Conservation (phyloP, 2,329 filamentous ascomycete species). For the Xylogone sp. region DNA sequence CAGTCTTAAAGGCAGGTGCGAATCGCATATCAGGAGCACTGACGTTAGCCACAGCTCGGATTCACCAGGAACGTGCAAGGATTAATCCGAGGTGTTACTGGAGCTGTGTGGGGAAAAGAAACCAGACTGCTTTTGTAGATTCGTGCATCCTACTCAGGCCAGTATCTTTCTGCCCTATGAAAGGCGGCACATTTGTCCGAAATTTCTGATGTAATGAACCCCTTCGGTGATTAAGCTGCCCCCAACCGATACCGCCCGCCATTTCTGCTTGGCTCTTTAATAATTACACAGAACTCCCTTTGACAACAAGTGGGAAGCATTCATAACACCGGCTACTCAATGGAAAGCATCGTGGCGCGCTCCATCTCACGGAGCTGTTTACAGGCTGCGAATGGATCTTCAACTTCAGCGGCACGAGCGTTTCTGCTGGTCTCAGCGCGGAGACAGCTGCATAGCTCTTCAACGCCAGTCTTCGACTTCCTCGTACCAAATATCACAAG, state of each 20-base stretch:
- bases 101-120: background rate
- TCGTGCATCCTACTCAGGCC: background rate
- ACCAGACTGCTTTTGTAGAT: background rate
- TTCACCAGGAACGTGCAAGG: background rate
- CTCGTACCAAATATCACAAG: conserved; percentile 17
- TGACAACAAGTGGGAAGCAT: background rate
- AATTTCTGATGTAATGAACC: background rate
- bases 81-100: background rate
- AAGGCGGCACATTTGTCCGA: background rate
- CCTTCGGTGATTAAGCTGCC: conserved; percentile 1
- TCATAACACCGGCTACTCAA: background rate
- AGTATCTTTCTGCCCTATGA: background rate
- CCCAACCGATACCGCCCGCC: background rate
- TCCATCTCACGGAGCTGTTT: conserved; percentile 18
- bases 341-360: conserved; percentile 21
- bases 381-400: conserved; percentile 11
- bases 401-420: conserved; percentile 18
- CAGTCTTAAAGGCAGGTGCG: too few relatives aligned
- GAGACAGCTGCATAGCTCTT: conserved; percentile 14
- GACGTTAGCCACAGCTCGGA: background rate
- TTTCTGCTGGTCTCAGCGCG: conserved; percentile 23
- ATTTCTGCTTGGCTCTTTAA: too few relatives aligned
- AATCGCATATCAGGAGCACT: too few relatives aligned
- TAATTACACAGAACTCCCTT: background rate
- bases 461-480: conserved; percentile 24